Evolutionary conservation across 2,329 filamentous ascomycete species (phyloP), one percentile per base, ranked within the genome.

Genomic region (Colletotrichum navitas): DNA sequence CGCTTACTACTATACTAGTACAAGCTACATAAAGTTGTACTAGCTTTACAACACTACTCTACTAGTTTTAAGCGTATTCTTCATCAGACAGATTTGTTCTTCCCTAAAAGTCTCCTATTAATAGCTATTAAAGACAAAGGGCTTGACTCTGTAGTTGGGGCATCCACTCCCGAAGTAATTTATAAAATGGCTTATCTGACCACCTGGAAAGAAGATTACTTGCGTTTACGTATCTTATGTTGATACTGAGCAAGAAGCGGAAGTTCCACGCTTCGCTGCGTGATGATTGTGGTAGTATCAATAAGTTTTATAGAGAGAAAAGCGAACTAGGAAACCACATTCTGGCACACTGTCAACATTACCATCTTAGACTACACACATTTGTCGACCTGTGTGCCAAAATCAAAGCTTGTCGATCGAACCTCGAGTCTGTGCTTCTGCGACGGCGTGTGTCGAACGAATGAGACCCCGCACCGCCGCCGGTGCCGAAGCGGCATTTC

Each of bases 401-500:
- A 51, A 39, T 2, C 32, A 39, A 39, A 29, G 29, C 51, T 51
- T 51, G 43, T 49, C 4, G 32, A 51, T 39, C 32, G 32, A 41
- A 51, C 43, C 32, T 16, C 59, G 34, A 41, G 59, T 62, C 59
- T 62, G n/a, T 61, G 43, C 49, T 47, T 32, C 32, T 0, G 59
- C 45, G 8, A 45, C 34, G n/a, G 54, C n/a, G 12, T 12, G 26
- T 14, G 11, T 55, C 16, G 7, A 14, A 24, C 29, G 16, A n/a
- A 1, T 12, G 3, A 39, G 39, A 56, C 54, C 54, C 54, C 54
- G 54, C 54, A 56, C 34, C 34, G 29, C 32, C 6, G 12, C 34
- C 45, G 60, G 60, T 16, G 36, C 60, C 60, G 59, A 62, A 39
- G 32, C 59, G 59, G 59, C 59, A 51, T 62, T 62, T 8, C 32